Evolutionary conservation across 192 early-diverging fungal species (phyloP), one percentile per base, ranked within the genome.

Genomic region (Geranomyces michiganensis): DNA sequence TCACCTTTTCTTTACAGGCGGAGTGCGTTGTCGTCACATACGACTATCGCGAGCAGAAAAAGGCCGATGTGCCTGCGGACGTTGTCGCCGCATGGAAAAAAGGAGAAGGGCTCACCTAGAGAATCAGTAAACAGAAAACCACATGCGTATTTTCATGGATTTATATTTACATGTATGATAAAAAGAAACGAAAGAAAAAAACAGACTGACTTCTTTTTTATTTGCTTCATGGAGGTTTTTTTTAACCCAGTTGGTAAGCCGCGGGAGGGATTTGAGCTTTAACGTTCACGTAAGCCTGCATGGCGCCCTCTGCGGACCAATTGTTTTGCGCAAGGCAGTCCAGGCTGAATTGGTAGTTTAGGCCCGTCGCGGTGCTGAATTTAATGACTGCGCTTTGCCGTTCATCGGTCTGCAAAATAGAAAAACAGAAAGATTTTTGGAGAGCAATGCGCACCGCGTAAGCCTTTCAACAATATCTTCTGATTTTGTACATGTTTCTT

Each of bases 291-390:
- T 74, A 81, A n/a, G 74, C 56, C 31, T 55, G 33, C 51, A 76
- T 59, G 9, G 80, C 80, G 59, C 48, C 61, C 15, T 48, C 58
- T 19, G 48, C 43, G 44, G 61, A 69, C 76, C 76, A 81, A 33
- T 58, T 70, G 51, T 67, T 70, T 53, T 78, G 64, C 24, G 75
- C 45, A 19, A 81, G 69, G 66, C 80, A 81, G 55, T 81, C 67
- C 24, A 70, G 62, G 43, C 71, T 70, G 47, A 64, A 68, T 33
- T 67, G 67, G 49, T 74, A 81, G 48, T 81, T 81, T 29, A 81
- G 46, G 1, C 80, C 80, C 0, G 74, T 81, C 17, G 56, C 59
- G n/a, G 65, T 65, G 0, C 67, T 59, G 32, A 81, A 75, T 49
- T 69, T 63, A 15, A 81, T 49, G 53, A 76, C 46, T 43, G 49